Evolutionary conservation across 139 green algal genomes (phyloP).

Genomic region (Monoraphidium neglectum): DNA sequence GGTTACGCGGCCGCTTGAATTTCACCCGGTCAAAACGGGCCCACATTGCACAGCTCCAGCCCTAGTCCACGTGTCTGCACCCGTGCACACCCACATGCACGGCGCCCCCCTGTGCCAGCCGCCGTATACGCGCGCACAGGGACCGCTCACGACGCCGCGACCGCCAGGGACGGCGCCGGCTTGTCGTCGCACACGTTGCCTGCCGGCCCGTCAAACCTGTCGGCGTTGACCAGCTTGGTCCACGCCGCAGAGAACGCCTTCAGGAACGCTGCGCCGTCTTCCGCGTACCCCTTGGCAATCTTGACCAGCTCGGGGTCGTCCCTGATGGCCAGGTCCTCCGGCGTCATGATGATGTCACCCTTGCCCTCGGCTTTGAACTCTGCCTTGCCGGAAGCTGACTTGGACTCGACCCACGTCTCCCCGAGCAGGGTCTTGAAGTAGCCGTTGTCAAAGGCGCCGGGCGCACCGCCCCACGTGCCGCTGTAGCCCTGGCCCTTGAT

Average conservation of each 20-base stretch:
- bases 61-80: too few relatives aligned
- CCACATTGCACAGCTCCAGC: too few relatives aligned
- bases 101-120: too few relatives aligned
- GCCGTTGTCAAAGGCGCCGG: conserved; percentile 16
- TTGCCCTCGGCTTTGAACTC: conserved; percentile 28
- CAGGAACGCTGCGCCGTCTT: conserved; percentile 30
- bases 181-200: conserved; percentile 26
- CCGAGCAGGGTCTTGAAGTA: conserved; percentile 40
- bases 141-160: too few relatives aligned
- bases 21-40: too few relatives aligned
- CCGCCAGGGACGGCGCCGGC: too few relatives aligned
- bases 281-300: conserved; percentile 36
- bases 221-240: conserved; percentile 48
- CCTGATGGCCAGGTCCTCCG: conserved; percentile 26
- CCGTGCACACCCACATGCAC: too few relatives aligned
- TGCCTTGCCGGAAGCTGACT: conserved; percentile 1
- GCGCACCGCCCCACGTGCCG: conserved; percentile 6
- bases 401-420: background rate
- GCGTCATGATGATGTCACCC: conserved; percentile 15
- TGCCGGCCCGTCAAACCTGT: conserved; percentile 43
- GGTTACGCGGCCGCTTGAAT: too few relatives aligned
- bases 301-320: background rate
- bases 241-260: conserved; percentile 31
- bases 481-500: conserved; percentile 34
- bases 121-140: too few relatives aligned